Conservation (phyloP, 495 filamentous ascomycete genomes). For the Penicillium taxi region DNA sequence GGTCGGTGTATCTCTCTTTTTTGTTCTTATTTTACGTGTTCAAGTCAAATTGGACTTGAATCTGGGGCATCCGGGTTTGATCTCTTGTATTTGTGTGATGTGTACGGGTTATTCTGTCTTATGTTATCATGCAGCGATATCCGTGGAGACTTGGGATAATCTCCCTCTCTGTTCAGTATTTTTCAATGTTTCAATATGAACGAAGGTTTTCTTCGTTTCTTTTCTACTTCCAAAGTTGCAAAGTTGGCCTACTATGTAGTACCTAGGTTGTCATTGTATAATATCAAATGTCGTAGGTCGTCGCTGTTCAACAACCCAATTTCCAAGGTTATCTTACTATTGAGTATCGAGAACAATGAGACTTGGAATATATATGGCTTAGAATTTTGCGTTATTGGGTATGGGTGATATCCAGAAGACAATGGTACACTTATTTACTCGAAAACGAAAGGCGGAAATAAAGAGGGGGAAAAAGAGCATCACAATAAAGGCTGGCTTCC, state of each 20-base stretch:
- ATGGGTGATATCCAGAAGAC: constrained; percentile 19
- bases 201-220: constrained; percentile 23
- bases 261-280: background rate
- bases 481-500: constrained; percentile 15
- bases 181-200: too few species aligned
- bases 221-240: background rate
- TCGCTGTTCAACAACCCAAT: too few species aligned
- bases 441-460: constrained; percentile 9
- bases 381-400: constrained; percentile 17
- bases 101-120: constrained; percentile 19
- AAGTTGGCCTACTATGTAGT: background rate
- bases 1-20: constrained; percentile 4
- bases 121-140: constrained; percentile 34
- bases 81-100: constrained; percentile 14
- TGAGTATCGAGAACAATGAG: too few species aligned
- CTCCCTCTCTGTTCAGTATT: constrained; percentile 22
- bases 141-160: constrained; percentile 26
- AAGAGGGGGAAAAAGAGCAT: constrained; percentile 8
- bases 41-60: constrained; percentile 13
- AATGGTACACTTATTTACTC: constrained; percentile 33
- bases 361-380: constrained; percentile 8
- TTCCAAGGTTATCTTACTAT: too few species aligned
- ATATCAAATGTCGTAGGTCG: too few species aligned
- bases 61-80: constrained; percentile 17
- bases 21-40: constrained; percentile 9